Base-by-base conservation (phyloP, 495 filamentous ascomycete genomes). In the Penicillium mononematosum region DNA sequence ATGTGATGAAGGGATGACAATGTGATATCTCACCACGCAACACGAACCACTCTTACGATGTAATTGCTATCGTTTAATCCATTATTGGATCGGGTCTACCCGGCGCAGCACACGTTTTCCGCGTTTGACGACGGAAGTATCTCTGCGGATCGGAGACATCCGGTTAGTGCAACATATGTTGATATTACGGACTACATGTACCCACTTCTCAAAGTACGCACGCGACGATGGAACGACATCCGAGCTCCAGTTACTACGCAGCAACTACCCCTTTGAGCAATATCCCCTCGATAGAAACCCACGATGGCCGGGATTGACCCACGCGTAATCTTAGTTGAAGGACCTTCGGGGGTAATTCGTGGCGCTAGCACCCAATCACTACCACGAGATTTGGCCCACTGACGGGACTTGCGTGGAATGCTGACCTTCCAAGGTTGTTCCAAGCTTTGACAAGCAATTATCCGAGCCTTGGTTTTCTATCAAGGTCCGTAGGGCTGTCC, bases 321-420 rank as follows among this genome's bases (percentile, higher is more conserved):
- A 58, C 59, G 47, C 49, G 55, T 49, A 34, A 53, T 49, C 45
- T 56, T 67, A 64, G 36, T 59, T 45, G 49, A 61, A 55, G 65
- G 62, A 68, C 65, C 65, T 65, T 68, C n/a, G 65, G 62, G 52
- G 55, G 58, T 42, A 62, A 55, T n/a, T 55, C 22, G 2, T 34
- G 25, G 25, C 39, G 4, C 19, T 16, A n/a, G 39, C 16, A 46
- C 48, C 65, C 62, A 67, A 67, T 62, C 59, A 63, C 38, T 36
- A 19, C 0, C 19, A n/a, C 24, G 16, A n/a, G 11, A 8, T 43
- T 16, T 25, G 59, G 47, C 39, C 62, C 55, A 61, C 55, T 34
- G 20, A 27, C 27, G 46, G 55, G 20, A 12, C 41, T 34, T 56
- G 24, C 44, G 22, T 47, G 17, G 19, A 27, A 55, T 32, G 32